Base-by-base conservation (phyloP, 306 rosid genomes). In the Fragaria ananassa region DNA sequence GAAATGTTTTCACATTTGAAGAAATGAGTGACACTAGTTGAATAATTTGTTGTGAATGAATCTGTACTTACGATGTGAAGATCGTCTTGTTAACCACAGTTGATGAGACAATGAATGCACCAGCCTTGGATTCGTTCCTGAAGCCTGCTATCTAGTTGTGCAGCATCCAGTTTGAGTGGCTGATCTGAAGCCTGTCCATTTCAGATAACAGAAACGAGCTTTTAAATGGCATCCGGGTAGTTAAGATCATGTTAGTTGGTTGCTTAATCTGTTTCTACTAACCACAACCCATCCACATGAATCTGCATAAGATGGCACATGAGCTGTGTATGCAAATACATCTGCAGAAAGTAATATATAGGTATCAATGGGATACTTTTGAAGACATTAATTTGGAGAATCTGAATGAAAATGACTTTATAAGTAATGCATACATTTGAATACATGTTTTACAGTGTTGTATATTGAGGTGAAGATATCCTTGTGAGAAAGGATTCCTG, bases 271-370 rank as follows among this genome's bases (percentile, higher is more conserved):
- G 1, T 19, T 34, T 5, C 27, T 42, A 66, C 81, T 67, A 76
- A 80, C 87, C 84, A 80, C 14, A 68, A 83, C 81, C 87, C 81
- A 80, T 72, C 84, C 87, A 19, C 71, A 31, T 2, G 87, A 79
- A 61, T 83, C 84, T 29, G 87, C 84, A 61, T 76, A 83, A 29
- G 86, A 83, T 8, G 86, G 83, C 63, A 83, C 70, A 71, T 83
- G 81, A 72, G 87, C 82, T 3, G 81, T 80, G 68, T 47, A 83
- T 31, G 81, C 81, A n/a, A 68, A 18, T 76, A 80, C 81, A 76
- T 83, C 87, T 83, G 67, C 76, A 72, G 41, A 71, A 70, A 29
- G 42, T 8, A 31, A 31, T 34, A 17, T 31, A 35, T 17, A 17
- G 11, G 1, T 64, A 35, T 17, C 12, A 64, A 17, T 64, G 11